These are phyloP conservation scores for Neoascochyta sp. DNA, from an alignment of 2,329 filamentous ascomycete species.

Conservation along the genomic window DNA sequence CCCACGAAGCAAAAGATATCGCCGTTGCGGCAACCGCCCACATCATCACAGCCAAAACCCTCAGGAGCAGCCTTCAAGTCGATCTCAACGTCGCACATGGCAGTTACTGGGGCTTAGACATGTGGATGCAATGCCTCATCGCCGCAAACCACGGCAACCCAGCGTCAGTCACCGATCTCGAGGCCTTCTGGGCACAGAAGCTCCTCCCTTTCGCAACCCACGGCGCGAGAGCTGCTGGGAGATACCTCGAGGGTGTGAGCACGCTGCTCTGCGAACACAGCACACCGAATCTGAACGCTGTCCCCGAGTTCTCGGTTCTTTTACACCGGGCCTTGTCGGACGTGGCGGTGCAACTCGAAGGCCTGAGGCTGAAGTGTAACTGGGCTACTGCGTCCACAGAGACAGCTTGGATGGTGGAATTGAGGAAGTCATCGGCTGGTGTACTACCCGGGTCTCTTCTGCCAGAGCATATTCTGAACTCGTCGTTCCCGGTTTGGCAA, in stretches of 20 bases:
- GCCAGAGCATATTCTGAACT: conserved; percentile 23
- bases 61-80: conserved; percentile 21
- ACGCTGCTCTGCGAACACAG: conserved; percentile 10
- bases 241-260: conserved; percentile 23
- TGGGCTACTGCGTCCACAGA: conserved; percentile 21
- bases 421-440: conserved; percentile 7
- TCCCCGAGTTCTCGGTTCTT: conserved; percentile 23
- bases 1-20: conserved; percentile 20
- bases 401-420: conserved; percentile 20
- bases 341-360: conserved; percentile 24
- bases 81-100: conserved; percentile 24
- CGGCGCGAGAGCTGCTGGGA: conserved; percentile 20
- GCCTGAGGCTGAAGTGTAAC: conserved; percentile 19
- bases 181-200: conserved; percentile 25
- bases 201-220: conserved; percentile 24
- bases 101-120: conserved; percentile 27
- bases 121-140: conserved; percentile 28
- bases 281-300: conserved; percentile 13
- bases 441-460: conserved; percentile 10
- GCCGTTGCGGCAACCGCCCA: conserved; percentile 30
- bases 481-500: conserved; percentile 24
- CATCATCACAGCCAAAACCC: conserved; percentile 23
- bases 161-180: conserved; percentile 20
- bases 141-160: conserved; percentile 25
- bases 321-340: conserved; percentile 17